Evolutionary conservation across 2,329 filamentous ascomycete species (phyloP).

Genomic region (Penicillium sp.): DNA sequence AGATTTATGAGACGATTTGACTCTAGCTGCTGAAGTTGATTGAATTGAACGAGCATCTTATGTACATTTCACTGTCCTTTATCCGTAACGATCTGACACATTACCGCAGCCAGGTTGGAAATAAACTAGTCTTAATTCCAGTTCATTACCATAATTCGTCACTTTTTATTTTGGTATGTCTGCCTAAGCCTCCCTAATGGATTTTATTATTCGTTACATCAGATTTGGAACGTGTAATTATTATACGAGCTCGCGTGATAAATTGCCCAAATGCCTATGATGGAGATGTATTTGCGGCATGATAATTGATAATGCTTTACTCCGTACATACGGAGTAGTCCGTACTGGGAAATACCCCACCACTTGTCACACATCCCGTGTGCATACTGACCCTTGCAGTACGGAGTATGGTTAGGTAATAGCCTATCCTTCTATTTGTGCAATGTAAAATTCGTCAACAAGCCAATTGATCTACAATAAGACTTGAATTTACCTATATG

Average conservation of each 20-base stretch:
- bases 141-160: no score
- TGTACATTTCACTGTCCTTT: not conserved
- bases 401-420: not conserved
- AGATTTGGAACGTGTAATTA: no score
- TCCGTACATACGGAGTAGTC: no score
- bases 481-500: not conserved
- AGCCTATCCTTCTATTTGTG: not conserved
- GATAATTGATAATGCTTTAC: no score
- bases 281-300: no score
- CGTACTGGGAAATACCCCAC: no score
- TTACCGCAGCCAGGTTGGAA: not conserved
- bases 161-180: not conserved
- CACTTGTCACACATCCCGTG: no score
- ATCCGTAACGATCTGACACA: not conserved
- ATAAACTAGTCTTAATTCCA: not conserved
- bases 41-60: not conserved
- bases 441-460: not conserved
- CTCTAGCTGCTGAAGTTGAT: no score
- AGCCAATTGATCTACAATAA: not conserved
- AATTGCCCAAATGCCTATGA: no score
- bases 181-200: not conserved
- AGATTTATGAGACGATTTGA: not conserved
- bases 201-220: not conserved
- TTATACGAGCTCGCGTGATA: no score
- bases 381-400: not conserved